Evolutionary conservation across 2,329 filamentous ascomycete species (phyloP), one percentile per base, ranked within the genome.

Genomic region (Zarea fungicola): DNA sequence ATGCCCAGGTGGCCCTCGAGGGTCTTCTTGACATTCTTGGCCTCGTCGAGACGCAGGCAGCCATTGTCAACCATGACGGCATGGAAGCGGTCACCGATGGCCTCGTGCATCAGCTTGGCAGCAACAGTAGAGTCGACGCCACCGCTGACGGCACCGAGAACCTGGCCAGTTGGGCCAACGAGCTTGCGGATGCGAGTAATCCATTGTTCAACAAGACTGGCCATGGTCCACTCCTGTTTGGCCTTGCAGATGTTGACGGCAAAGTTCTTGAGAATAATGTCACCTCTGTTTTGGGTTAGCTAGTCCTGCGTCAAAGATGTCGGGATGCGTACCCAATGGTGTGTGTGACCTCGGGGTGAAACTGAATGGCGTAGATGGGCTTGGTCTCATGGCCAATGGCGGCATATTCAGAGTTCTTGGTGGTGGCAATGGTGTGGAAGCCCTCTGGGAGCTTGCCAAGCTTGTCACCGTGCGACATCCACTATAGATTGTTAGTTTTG

Each of bases 41-140:
- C 90, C 67, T 97, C 93, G 62, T 96, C 84, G 25, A 93, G 75
- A 32, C 93, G 83, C 78, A 99, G 84, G 45, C 75, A 18, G 66
- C 67, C 90, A 56, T 87, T 96, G 70, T 97, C 85, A 7, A 96
- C 83, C 18, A 96, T 78, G 4, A 95, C 80, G 14, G 89, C 89
- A 57, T 91, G 80, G 73, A 96, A 95, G 14, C 90, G 79, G 62
- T 90, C 83, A 21, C 86, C 76, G 62, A 96, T 96, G 6, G 90
- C 90, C 61, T 89, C 83, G 56, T 85, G 77, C 87, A 95, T 92
- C 18, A 96, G 76, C 66, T 84, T 87, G 0, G 89, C 88, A 2
- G 85, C 90, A 10, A 96, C 91, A 3, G 91, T 96, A 10, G 81
- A 87, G 67, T 96, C 91, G 14, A 96, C 91, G 60, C 91, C 91